Conservation (phyloP, 805 yeast species). For the Candida endomychidarum region DNA sequence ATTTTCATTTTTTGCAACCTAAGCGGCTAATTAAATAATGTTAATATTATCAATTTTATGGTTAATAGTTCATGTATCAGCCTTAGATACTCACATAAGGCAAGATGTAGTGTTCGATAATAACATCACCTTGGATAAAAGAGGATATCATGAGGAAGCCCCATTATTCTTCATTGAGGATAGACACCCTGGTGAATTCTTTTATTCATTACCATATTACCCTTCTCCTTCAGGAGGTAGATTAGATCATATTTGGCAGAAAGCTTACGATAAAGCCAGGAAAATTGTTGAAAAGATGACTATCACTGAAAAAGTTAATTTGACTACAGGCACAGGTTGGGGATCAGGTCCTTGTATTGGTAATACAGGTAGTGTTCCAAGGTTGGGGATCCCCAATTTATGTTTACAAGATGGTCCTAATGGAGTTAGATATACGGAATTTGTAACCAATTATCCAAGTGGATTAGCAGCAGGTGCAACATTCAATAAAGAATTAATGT, state of each 20-base stretch:
- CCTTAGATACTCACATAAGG: background rate
- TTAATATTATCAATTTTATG: background rate
- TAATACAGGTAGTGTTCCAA: constrained; percentile 57
- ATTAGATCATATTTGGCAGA: constrained; percentile 52
- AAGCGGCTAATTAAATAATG: constrained; percentile 4
- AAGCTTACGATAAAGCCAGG: constrained; percentile 56
- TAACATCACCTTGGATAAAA: constrained; percentile 12
- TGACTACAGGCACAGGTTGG: constrained; percentile 66
- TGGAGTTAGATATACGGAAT: constrained; percentile 59
- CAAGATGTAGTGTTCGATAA: background rate
- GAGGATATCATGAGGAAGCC: constrained; percentile 33
- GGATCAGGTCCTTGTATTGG: constrained; percentile 63
- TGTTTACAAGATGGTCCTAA: constrained; percentile 66
- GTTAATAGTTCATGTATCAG: background rate
- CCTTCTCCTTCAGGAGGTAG: constrained; percentile 48
- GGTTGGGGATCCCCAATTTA: constrained; percentile 52
- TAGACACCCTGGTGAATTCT: constrained; percentile 26
- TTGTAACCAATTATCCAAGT: constrained; percentile 56
- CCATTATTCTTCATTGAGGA: constrained; percentile 31
- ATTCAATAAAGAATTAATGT: constrained; percentile 52
- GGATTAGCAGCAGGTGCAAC: constrained; percentile 61
- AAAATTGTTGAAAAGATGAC: constrained; percentile 57
- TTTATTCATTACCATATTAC: constrained; percentile 30
- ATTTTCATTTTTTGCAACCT: constrained; percentile 3
- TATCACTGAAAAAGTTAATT: constrained; percentile 56